phyloP scores from a whole-genome alignment of 2,329 filamentous ascomycete species.

The Pseudogymnoascus sp. region DNA sequence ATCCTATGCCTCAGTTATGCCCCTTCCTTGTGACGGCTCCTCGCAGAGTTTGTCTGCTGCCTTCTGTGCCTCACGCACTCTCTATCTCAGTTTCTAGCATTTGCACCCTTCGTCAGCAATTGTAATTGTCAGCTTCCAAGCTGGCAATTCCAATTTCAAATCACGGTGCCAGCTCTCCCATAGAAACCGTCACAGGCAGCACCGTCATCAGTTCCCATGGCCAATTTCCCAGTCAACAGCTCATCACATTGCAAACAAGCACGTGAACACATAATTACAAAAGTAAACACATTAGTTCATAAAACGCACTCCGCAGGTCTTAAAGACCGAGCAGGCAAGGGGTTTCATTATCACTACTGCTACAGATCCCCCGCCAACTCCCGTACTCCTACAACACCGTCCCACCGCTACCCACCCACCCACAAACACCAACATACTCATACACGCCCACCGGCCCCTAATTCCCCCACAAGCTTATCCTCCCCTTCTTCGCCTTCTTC shows the following conservation, averaged over 20 bases:
- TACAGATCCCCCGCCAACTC: constrained; percentile 6
- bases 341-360: not conserved
- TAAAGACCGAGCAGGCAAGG: not conserved
- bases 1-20: no score
- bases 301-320: not conserved
- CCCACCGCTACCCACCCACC: not conserved
- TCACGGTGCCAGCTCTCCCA: not conserved
- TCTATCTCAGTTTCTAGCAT: no score
- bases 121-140: not conserved
- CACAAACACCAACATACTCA: not conserved
- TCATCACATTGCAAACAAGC: not conserved
- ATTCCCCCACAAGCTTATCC: constrained; percentile 17
- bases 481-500: constrained; percentile 36
- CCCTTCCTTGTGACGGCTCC: no score
- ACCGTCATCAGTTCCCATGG: not conserved
- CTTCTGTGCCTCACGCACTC: no score
- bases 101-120: no score
- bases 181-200: not conserved
- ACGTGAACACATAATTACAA: not conserved
- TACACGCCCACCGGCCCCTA: not conserved
- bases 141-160: not conserved
- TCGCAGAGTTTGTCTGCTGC: no score
- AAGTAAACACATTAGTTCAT: not conserved
- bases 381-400: not conserved
- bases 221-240: not conserved